Evolutionary conservation across 2,329 filamentous ascomycete genomes (phyloP).

Genomic region (Metarhizium album): DNA sequence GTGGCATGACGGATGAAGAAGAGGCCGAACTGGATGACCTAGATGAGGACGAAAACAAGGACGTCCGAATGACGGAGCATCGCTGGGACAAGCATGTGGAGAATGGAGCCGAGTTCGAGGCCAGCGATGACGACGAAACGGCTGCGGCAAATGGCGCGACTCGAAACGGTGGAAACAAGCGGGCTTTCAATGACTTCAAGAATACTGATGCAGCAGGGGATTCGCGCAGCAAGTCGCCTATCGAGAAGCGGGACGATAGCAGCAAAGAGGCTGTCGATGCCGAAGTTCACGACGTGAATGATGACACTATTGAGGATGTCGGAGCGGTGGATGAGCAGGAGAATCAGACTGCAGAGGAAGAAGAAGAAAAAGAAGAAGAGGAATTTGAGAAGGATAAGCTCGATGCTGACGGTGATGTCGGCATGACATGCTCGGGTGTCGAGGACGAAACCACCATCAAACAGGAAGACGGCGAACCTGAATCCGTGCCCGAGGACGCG

Average conservation of each 20-base stretch:
- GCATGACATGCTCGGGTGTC: constrained; percentile 33
- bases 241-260: constrained; percentile 19
- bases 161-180: constrained; percentile 34
- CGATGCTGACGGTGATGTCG: constrained; percentile 40
- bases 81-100: constrained; percentile 70
- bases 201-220: constrained; percentile 30
- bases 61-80: constrained; percentile 70
- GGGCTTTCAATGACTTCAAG: constrained; percentile 41
- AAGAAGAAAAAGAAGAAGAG: constrained; percentile 8
- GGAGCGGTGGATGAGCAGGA: constrained; percentile 17
- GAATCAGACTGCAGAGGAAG: constrained; percentile 13
- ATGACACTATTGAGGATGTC: constrained; percentile 35
- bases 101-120: constrained; percentile 71
- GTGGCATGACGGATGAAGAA: constrained; percentile 55
- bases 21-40: constrained; percentile 55
- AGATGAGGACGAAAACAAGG: constrained; percentile 79
- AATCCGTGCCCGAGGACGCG: constrained; percentile 21
- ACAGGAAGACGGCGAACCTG: constrained; percentile 27
- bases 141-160: constrained; percentile 61
- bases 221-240: constrained; percentile 26
- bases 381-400: constrained; percentile 20
- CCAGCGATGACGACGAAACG: constrained; percentile 84
- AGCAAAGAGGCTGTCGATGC: constrained; percentile 17
- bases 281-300: constrained; percentile 25
- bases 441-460: constrained; percentile 25